Conservation (phyloP, 2,329 filamentous ascomycete genomes). For the Aureobasidium mangrovei region DNA sequence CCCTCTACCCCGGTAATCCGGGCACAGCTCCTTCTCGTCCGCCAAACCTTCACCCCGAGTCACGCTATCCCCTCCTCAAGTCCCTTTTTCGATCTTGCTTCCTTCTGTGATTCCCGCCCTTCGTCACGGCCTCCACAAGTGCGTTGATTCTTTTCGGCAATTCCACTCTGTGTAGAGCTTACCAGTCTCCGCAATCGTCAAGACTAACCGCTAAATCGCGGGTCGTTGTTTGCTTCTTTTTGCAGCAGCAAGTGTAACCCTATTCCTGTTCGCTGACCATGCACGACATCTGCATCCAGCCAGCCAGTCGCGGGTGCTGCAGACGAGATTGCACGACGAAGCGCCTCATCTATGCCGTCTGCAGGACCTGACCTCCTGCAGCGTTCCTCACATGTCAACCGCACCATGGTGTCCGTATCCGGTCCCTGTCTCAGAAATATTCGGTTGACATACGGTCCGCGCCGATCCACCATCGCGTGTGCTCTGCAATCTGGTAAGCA, state of each 20-base stretch:
- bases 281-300: conserved; percentile 3
- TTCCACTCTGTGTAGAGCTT: background rate
- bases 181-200: background rate
- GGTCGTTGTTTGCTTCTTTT: conserved; percentile 11
- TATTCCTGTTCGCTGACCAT: background rate
- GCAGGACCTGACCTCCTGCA: conserved; percentile 3
- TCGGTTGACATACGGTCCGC: conserved; percentile 13
- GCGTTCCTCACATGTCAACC: background rate
- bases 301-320: background rate
- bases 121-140: background rate
- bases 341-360: background rate
- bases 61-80: background rate
- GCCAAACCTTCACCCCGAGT: conserved; percentile 8
- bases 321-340: background rate
- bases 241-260: conserved; percentile 10
- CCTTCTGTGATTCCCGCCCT: background rate
- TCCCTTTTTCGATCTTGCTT: background rate
- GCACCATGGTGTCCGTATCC: background rate
- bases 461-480: conserved; percentile 9
- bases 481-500: background rate
- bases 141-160: background rate
- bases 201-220: background rate
- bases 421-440: conserved; percentile 5
- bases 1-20: conserved; percentile 5
- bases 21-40: background rate